A percentile compares a stretch with the other conserved stretches of the same genome.
Conservation (phyloP, 306 rosid genomes). For the Gynostemma pentaphyllum region DNA sequence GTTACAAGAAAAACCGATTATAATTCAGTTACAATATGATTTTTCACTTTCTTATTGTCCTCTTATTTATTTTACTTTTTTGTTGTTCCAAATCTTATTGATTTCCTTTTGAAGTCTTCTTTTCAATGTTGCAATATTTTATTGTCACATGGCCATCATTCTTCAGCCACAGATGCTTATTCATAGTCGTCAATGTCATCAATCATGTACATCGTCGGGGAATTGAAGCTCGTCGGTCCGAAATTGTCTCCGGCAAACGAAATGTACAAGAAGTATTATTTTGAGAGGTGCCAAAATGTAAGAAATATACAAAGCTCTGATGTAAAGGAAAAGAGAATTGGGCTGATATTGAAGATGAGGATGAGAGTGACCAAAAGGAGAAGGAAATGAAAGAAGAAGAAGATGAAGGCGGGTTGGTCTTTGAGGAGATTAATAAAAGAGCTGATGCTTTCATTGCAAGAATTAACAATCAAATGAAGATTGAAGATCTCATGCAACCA, state of each 20-base stretch:
- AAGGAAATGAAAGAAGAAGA: conserved; percentile 8
- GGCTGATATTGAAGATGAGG: background rate
- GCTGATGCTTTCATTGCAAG: conserved; percentile 38
- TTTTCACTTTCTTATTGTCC: conserved; percentile 17
- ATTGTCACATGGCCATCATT: conserved; percentile 12
- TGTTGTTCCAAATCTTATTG: conserved; percentile 16
- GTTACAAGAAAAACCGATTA: conserved; percentile 8
- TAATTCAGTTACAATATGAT: conserved; percentile 17
- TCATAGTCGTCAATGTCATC: conserved; percentile 29
- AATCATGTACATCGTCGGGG: conserved; percentile 30
- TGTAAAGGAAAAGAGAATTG: background rate
- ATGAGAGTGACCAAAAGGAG: background rate
- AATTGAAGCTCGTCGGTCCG: conserved; percentile 18
- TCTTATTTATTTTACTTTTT: conserved; percentile 17
- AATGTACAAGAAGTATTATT: conserved; percentile 13
- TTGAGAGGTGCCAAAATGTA: conserved; percentile 18
- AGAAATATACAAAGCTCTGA: background rate
- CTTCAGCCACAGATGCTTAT: conserved; percentile 26
- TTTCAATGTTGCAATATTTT: conserved; percentile 11
- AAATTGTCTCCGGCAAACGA: conserved; percentile 2
- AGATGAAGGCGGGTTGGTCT: conserved; percentile 14
- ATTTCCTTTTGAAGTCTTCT: conserved; percentile 13
- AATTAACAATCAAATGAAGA: conserved; percentile 34
- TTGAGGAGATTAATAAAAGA: conserved; percentile 31
- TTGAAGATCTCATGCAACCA: too few relatives aligned